Conservation (phyloP, 352 stramenopile genomes). For the Halophytophthora batemanensis region DNA sequence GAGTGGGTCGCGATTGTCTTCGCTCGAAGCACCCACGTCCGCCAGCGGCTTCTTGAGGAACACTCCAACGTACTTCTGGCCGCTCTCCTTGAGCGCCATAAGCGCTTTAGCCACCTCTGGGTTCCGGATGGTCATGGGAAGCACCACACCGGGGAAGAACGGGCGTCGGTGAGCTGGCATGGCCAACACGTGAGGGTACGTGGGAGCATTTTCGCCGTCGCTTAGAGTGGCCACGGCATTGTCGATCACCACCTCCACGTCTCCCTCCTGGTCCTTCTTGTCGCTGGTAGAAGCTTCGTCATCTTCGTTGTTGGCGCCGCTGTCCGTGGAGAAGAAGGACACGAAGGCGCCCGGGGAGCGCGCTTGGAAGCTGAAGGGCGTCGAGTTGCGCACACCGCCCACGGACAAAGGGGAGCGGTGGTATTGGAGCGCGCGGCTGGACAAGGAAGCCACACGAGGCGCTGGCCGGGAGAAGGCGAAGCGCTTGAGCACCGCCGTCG, state of each 20-base stretch:
- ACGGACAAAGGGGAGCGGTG: constrained; percentile 7
- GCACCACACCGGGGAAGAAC: constrained; percentile 80
- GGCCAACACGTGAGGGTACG: constrained; percentile 73
- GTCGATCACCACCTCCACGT: constrained; percentile 60
- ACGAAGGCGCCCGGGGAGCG: constrained; percentile 5
- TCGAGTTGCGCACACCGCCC: constrained; percentile 1
- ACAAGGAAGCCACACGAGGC: too few species aligned
- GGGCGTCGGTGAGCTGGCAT: constrained; percentile 72
- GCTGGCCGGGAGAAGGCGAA: too few species aligned
- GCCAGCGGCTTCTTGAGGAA: constrained; percentile 88
- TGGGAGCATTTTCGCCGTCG: constrained; percentile 66
- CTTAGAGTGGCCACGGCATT: constrained; percentile 54
- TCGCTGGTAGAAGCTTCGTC: constrained; percentile 13
- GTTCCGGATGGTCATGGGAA: constrained; percentile 86
- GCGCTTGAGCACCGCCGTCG: too few species aligned
- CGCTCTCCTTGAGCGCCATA: constrained; percentile 81
- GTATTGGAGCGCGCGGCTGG: background rate
- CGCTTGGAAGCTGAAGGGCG: constrained; percentile 5
- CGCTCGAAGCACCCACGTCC: too few species aligned
- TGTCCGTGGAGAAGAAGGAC: constrained; percentile 32
- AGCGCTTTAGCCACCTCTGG: constrained; percentile 87
- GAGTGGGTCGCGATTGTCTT: constrained; percentile 22
- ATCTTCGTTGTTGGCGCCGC: constrained; percentile 15
- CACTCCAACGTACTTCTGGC: constrained; percentile 91
- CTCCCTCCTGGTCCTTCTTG: constrained; percentile 20